Evolutionary conservation across 2,329 filamentous ascomycete genomes (phyloP), one percentile per base, ranked within the genome.

Genomic region (Thyridium curvatum): DNA sequence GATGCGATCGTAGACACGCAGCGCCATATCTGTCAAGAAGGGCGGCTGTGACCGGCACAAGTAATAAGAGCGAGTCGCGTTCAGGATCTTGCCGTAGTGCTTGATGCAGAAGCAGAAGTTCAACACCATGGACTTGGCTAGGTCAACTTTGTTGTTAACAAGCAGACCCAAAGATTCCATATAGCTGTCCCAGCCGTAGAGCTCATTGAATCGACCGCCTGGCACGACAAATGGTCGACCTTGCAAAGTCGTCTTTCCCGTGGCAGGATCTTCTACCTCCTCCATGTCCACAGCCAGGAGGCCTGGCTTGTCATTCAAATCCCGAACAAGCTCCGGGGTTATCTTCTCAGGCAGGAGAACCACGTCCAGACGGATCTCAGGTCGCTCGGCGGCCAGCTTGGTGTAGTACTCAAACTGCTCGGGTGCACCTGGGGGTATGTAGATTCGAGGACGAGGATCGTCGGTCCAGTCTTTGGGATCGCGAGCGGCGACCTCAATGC

Each of bases 161-260:
- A 97, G 69, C 42, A 98, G 73, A 14, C 93, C 93, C 3, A 97
- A 71, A 5, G 91, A 93, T 60, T 91, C 87, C 89, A 98, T 97
- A 69, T 97, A 98, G 59, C 89, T 96, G 64, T 98, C 93, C 93
- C 93, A 98, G 34, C 91, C 91, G 58, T 98, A 98, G 16, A 98
- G 66, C 61, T 98, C 93, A 62, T 98, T 98, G 79, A 98, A 98
- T 21, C 93, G 80, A 17, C 93, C 93, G 43, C 93, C 93, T 0
- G 93, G 93, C 3, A 98, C 93, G n/a, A 97, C 89, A 52, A 97
- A 98, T 0, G 93, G 91, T 42, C 94, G 72, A 3, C 93, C 93
- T 29, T 74, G 73, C 31, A 94, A 68, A 4, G 84, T 84, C 45
- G 77, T 79, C 56, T 85, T 72, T 30, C 82, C 82, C 3, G 84